A percentile compares a stretch with the other conserved stretches of the same genome.
Conservation (phyloP, 2,329 filamentous ascomycete species). For the Penicillium sp. region DNA sequence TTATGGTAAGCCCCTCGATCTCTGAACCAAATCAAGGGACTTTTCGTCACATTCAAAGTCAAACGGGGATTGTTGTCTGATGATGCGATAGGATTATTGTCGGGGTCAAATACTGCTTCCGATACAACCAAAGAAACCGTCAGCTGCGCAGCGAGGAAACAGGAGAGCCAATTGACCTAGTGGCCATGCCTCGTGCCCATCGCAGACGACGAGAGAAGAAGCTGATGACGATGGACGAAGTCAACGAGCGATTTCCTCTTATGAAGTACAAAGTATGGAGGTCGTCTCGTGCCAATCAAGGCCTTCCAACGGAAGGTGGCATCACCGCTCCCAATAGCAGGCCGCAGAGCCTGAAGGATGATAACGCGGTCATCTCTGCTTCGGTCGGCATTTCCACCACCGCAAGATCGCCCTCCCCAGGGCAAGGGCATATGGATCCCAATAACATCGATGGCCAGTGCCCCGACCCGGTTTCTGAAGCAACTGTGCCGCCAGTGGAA, state of each 20-base stretch:
- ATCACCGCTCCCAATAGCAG: constrained; percentile 71
- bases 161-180: constrained; percentile 83
- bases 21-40: neutral
- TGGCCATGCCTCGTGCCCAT: constrained; percentile 80
- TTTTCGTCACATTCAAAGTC: neutral
- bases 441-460: constrained; percentile 13
- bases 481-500: constrained; percentile 7
- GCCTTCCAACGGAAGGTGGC: constrained; percentile 78
- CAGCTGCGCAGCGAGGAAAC: constrained; percentile 73
- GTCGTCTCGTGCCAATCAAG: constrained; percentile 75
- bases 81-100: constrained; percentile 83
- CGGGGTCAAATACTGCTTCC: constrained; percentile 98
- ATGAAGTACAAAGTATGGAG: constrained; percentile 97
- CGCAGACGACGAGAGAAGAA: constrained; percentile 93
- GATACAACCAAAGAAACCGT: constrained; percentile 93
- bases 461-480: constrained; percentile 15
- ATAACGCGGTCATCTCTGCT: constrained; percentile 45
- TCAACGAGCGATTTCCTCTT: constrained; percentile 94
- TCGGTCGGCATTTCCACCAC: constrained; percentile 23
- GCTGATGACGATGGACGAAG: constrained; percentile 97
- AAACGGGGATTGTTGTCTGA: constrained; percentile 5
- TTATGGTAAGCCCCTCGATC: constrained; percentile 68
- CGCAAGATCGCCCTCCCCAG: constrained; percentile 23
- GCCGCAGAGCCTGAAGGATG: constrained; percentile 69
- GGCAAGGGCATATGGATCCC: constrained; percentile 18